These are phyloP conservation scores for Ceratocystis huliohia DNA, from an alignment of 2,329 filamentous ascomycete genomes.

Conservation along the genomic window DNA sequence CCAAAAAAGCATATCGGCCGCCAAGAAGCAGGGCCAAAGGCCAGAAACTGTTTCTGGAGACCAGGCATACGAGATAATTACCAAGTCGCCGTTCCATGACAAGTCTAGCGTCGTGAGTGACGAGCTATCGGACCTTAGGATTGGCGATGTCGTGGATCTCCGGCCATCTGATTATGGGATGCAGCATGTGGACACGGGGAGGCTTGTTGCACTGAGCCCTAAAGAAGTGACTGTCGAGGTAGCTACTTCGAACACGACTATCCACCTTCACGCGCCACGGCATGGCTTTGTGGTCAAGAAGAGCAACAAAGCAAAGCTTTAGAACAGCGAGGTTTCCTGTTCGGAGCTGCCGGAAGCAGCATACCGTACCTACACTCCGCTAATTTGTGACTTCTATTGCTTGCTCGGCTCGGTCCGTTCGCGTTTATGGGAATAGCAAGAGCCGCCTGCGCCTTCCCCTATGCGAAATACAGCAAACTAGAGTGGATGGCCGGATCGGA, in stretches of 20 bases:
- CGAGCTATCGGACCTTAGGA: constrained; percentile 29
- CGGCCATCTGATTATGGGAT: constrained; percentile 51
- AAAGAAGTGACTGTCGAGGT: constrained; percentile 48
- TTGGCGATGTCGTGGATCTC: constrained; percentile 43
- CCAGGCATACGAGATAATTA: constrained; percentile 39
- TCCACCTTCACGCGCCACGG: constrained; percentile 50
- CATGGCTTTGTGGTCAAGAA: constrained; percentile 41
- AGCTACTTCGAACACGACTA: constrained; percentile 29
- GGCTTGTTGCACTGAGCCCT: constrained; percentile 38
- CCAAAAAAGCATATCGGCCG: constrained; percentile 33
- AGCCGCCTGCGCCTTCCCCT: background rate
- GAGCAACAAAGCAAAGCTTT: background rate
- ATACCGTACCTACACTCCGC: background rate
- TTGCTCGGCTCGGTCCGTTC: background rate
- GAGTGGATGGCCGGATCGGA: background rate
- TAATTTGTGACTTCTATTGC: background rate
- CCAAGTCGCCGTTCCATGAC: constrained; percentile 36
- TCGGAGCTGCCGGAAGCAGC: too few relatives aligned
- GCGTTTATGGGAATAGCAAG: background rate
- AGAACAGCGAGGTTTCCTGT: background rate
- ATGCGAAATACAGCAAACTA: background rate
- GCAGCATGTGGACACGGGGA: constrained; percentile 45
- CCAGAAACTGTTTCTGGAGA: constrained; percentile 37
- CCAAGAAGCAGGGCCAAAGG: constrained; percentile 27
- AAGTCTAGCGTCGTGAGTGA: constrained; percentile 33